Evolutionary conservation across 202 grass and related monocot genomes (phyloP), one percentile per base, ranked within the genome.

Genomic region (Carex arenaria): DNA sequence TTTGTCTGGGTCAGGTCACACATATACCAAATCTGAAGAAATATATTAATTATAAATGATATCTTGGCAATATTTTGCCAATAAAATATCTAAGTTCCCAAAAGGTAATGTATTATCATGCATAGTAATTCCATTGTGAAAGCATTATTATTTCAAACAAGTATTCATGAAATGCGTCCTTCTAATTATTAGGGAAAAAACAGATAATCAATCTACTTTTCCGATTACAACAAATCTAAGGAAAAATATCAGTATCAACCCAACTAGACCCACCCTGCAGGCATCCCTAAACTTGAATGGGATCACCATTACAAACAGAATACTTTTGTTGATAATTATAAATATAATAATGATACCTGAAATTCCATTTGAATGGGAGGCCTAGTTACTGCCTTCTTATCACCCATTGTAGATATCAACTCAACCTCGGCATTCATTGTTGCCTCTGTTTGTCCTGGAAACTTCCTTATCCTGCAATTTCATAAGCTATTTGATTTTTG

Each of bases 301-400:
- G 26, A 31, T 8, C 60, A 49, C 12, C 49, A 40, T 56, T 70
- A 59, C 15, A 42, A 72, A 34, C 43, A 76, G 3, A 30, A 30
- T 15, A 55, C 13, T 32, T 17, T 67, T 36, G 0, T 59, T 59
- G 17, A 18, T 7, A 59, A 59, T 59, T 56, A 32, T 34, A 56
- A 61, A 81, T 56, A 31, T 6, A 61, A 52, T 86, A 60, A 47
- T 49, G 30, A 84, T 84, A 89, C 84, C 88, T 90, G 88, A 83
- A 90, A 90, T 86, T 90, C 88, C 88, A 90, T 89, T 83, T 86
- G 88, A 72, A 89, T 89, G 23, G 88, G 88, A 60, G 88, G 84
- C 31, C 81, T 67, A 11, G 88, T 89, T 68, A 81, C 77, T 11
- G 80, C 68, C 74, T 89, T 89, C 73, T 89, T 89, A 80, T 89